Base-by-base conservation (phyloP, 768 basidiomycete species). In the Tulasnella calospora region DNA sequence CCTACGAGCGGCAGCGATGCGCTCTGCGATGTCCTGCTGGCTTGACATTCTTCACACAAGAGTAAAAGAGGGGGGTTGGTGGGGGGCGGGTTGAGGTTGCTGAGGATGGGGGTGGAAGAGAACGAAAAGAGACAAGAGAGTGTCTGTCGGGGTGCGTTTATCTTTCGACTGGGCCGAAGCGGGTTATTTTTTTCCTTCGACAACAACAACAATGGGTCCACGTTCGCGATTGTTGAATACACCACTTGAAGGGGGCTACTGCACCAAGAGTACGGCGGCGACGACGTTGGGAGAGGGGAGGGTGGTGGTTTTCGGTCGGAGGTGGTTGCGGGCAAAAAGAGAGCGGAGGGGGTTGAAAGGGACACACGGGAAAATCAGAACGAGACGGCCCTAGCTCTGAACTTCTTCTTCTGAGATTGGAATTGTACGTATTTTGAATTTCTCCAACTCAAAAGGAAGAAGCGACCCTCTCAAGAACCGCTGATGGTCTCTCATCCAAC, bases 1-100 rank as follows among this genome's bases (percentile, higher is more conserved):
- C 84, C 98, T 89, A 82, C 97, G 91, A 78, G 98, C 97, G 77
- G 96, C 94, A 67, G 97, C 95, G 85, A 99, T 99, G 82, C 94
- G 69, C 61, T 80, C 79, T 70, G 80, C 80, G 69, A 80, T 40
- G 40, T 80, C 79, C 35, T 78, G 77, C 61, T 67, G 61, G 61
- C 61, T 67, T 67, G 61, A 67, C 61, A 67, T 67, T 30, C 30
- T 67, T 67, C 61, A 57, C 55, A 27, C 8, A n/a, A 57, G 33
- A 67, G 27, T n/a, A 33, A 30, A 67, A 9, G 61, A 30, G n/a
- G 61, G 51, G 30, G 61, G 30, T 67, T 9, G 61, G 61, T 9
- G 30, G 15, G 30, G 61, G 27, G 30, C 2, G 61, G 10, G 9
- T 2, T 30, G 61, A 8, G 57, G 57, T 6, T 61, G 57, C 3